Percentiles rank a stretch among this genome's conserved stretches.
Evolutionary conservation across 2,329 filamentous ascomycete genomes (phyloP).

Genomic region (Akanthomyces uredinophilus): DNA sequence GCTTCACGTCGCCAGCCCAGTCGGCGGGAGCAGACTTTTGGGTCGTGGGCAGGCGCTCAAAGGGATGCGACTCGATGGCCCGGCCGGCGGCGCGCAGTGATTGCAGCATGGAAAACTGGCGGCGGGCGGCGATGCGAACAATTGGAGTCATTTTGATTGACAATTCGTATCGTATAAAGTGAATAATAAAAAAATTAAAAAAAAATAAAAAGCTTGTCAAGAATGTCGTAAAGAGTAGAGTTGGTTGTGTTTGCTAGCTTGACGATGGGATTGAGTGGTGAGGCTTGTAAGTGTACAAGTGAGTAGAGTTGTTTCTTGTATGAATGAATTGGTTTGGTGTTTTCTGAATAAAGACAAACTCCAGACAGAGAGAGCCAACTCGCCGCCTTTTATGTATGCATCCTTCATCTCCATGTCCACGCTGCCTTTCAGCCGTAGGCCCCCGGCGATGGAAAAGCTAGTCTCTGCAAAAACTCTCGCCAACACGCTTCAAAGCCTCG

Average conservation of each 20-base stretch:
- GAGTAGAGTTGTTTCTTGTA: slow-evolving; percentile 14
- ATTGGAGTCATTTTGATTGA: slow-evolving; percentile 20
- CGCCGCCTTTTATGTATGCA: no score
- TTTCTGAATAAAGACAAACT: not conserved
- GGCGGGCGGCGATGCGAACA: slow-evolving; percentile 26
- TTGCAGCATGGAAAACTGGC: slow-evolving; percentile 31
- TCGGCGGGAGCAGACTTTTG: slow-evolving; percentile 26
- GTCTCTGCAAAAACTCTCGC: not conserved
- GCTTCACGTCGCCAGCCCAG: slow-evolving; percentile 29
- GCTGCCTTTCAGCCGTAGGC: not conserved
- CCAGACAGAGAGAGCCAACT: no score
- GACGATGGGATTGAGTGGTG: slow-evolving; percentile 13
- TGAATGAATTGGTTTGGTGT: slow-evolving; percentile 20
- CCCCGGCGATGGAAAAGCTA: not conserved
- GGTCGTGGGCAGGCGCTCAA: slow-evolving; percentile 27
- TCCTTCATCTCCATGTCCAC: not conserved
- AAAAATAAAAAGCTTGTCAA: slow-evolving; percentile 13
- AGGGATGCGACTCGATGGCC: slow-evolving; percentile 32
- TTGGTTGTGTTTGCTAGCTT: slow-evolving; percentile 10
- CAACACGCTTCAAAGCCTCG: not conserved
- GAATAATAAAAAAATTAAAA: no score
- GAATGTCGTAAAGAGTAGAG: slow-evolving; percentile 17
- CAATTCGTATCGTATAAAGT: not conserved
- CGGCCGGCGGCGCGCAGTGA: slow-evolving; percentile 30
- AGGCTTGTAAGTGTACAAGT: slow-evolving; percentile 7